Evolutionary conservation across 164 flowering plant species (phyloP), one percentile per base, ranked within the genome.

Genomic region (Sedum album): DNA sequence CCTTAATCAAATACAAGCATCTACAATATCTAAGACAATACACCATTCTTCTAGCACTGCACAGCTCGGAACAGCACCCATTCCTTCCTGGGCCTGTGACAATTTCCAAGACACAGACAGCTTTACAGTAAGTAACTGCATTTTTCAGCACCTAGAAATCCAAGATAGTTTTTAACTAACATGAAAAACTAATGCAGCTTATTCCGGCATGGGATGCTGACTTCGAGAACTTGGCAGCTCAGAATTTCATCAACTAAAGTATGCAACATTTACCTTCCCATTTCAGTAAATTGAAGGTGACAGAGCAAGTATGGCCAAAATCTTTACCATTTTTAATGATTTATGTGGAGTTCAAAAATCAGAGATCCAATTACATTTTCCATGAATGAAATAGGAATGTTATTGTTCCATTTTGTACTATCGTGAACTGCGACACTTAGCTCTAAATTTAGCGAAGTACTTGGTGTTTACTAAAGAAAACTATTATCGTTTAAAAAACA

Each of bases 201-300:
- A 39, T 79, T 74, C 57, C 84, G 39, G 66, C 77, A 9, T 93
- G 93, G 96, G 96, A 88, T 30, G 73, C 79, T 36, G 93, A 87
- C 65, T 67, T 85, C 66, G 90, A 82, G 82, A 75, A 75, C 74
- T 87, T 67, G 85, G 78, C 76, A 73, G 60, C 60, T 53, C 78
- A 65, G 88, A 81, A 39, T 77, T 79, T 70, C 61, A 55, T 55
- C 82, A 82, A 71, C 87, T 83, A 80, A 73, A 83, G 80, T 72
- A 82, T 77, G 51, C 78, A 42, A 26, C n/a, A n/a, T n/a, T n/a
- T n/a, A n/a, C 78, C 57, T 87, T 80, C 64, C 79, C 81, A 69
- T 66, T 85, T 65, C 91, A 79, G 66, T 74, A 82, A 79, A 79
- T 73, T 73, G 69, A 86, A 84, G 88, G 88, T 86, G 74, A 33